Evolutionary conservation across 495 filamentous ascomycete species (phyloP).

Genomic region (Cladorrhinum samala): DNA sequence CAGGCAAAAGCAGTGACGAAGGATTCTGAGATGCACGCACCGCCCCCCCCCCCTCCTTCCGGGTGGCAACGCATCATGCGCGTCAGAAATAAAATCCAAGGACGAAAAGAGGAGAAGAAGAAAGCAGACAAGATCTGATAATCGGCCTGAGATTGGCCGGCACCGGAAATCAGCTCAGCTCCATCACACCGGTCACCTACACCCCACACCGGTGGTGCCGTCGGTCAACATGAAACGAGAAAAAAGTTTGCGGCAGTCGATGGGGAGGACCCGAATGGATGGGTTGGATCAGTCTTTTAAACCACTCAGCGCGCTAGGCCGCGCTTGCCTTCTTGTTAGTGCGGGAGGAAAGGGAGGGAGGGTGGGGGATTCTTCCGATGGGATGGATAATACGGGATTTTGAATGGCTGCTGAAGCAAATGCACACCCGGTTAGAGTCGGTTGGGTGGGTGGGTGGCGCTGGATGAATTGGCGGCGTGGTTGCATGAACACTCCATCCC

Average conservation of each 20-base stretch:
- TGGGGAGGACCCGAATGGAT: conserved; percentile 1
- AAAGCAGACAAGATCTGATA: background rate
- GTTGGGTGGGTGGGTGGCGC: background rate
- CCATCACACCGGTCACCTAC: background rate
- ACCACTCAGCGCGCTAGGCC: background rate
- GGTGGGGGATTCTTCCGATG: background rate
- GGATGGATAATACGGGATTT: background rate
- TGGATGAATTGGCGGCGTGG: background rate
- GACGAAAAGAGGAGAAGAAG: no score
- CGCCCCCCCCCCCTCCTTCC: no score
- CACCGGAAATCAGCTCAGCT: background rate
- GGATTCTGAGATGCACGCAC: no score
- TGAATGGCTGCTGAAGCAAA: background rate
- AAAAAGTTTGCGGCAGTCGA: background rate
- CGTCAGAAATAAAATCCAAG: no score
- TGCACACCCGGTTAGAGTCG: background rate
- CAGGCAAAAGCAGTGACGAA: no score
- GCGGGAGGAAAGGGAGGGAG: background rate
- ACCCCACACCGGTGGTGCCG: background rate
- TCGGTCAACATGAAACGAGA: background rate
- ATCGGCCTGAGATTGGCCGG: background rate
- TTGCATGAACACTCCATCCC: background rate
- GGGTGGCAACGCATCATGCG: no score
- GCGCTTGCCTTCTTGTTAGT: background rate
- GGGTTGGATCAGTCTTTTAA: background rate